Conservation (phyloP, 2,329 filamentous ascomycete genomes). For the Colletotrichum sp. region DNA sequence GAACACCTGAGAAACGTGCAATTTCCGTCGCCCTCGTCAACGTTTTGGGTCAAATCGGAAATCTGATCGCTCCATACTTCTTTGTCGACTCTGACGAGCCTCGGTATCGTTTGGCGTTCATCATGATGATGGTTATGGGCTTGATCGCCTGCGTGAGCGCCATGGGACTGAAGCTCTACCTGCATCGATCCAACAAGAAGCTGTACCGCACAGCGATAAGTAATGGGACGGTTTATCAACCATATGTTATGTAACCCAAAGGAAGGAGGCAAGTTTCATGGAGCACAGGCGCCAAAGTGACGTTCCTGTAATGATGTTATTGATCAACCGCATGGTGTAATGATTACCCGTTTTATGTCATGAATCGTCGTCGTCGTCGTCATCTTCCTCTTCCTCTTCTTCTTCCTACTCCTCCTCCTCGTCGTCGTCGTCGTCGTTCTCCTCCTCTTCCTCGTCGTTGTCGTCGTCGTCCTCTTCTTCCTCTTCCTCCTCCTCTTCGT, state of each 20-base stretch:
- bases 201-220: constrained; percentile 15
- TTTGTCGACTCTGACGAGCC: constrained; percentile 27
- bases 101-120: constrained; percentile 25
- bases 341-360: too few relatives aligned
- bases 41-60: constrained; percentile 21
- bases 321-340: too few relatives aligned
- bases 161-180: constrained; percentile 21
- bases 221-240: constrained; percentile 21
- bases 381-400: too few relatives aligned
- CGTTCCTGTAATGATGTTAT: too few relatives aligned
- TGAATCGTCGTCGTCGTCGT: too few relatives aligned
- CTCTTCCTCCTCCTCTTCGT: too few relatives aligned
- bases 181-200: constrained; percentile 23
- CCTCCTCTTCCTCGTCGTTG: too few relatives aligned
- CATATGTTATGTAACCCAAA: constrained; percentile 22
- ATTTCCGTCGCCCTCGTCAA: constrained; percentile 24
- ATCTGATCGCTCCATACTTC: constrained; percentile 31
- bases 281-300: too few relatives aligned
- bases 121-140: constrained; percentile 25
- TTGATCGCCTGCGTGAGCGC: background rate
- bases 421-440: too few relatives aligned
- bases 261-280: too few relatives aligned
- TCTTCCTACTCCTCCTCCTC: too few relatives aligned
- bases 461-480: too few relatives aligned
- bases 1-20: constrained; percentile 29